A percentile compares a stretch with the other conserved stretches of the same genome.
These are phyloP conservation scores for Agapanthus africanus DNA, from an alignment of 106 monocot species.

Conservation along the genomic window DNA sequence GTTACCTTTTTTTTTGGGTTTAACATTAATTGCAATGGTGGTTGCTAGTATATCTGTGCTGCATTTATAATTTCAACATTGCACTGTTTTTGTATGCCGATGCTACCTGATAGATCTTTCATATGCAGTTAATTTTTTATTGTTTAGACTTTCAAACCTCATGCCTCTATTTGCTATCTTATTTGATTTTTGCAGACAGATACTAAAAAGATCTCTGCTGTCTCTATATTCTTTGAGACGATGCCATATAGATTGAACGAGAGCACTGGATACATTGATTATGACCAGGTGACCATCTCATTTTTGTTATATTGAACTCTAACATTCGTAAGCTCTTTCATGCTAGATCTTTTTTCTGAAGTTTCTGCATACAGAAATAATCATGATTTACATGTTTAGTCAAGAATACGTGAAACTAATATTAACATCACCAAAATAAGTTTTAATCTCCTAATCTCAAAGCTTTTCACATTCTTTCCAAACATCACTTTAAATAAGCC, in stretches of 20 bases:
- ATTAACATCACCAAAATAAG: neutral
- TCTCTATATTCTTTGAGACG: slow-evolving; percentile 97
- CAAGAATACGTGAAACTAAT: neutral
- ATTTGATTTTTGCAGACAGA: slow-evolving; percentile 64
- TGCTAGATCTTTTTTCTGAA: neutral
- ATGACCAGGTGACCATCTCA: slow-evolving; percentile 62
- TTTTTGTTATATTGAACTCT: neutral
- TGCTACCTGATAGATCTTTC: no score
- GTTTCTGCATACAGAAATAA: neutral
- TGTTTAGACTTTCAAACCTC: neutral
- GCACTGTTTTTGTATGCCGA: no score
- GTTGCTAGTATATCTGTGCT: no score
- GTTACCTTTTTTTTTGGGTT: no score
- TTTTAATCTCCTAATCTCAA: neutral
- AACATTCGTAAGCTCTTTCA: neutral
- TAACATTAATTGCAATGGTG: no score
- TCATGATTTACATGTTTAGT: neutral
- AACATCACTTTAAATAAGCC: neutral
- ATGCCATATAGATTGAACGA: slow-evolving; percentile 97
- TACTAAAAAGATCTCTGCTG: slow-evolving; percentile 99
- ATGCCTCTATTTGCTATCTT: neutral
- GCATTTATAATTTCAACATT: no score
- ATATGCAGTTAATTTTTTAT: neutral
- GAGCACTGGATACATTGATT: slow-evolving; percentile 96
- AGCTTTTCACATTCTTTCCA: neutral